Evolutionary conservation across 2,329 filamentous ascomycete species (phyloP).

Genomic region (Acephala macrosclerotiorum): DNA sequence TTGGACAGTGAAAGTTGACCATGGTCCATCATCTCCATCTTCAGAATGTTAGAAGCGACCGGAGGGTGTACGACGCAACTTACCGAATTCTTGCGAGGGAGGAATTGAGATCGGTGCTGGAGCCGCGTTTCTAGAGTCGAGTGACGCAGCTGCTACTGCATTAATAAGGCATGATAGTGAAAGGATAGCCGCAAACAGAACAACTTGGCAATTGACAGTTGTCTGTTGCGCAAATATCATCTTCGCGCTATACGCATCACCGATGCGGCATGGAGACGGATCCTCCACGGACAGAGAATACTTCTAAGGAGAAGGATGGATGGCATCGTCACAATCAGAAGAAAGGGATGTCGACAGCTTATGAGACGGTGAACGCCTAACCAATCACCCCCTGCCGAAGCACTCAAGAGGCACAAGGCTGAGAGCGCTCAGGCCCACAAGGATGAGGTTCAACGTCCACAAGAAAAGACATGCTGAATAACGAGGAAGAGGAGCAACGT

Average conservation of each 20-base stretch:
- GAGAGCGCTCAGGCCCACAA: not conserved
- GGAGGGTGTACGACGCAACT: not conserved
- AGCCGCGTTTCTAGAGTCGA: constrained; percentile 14
- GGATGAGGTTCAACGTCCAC: not conserved
- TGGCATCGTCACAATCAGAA: not conserved
- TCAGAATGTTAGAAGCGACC: constrained; percentile 36
- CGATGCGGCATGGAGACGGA: constrained; percentile 9
- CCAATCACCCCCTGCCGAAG: constrained; percentile 8
- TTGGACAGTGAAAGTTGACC: constrained; percentile 72
- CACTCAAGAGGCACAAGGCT: constrained; percentile 3
- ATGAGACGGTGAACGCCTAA: constrained; percentile 1
- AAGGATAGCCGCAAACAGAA: not conserved
- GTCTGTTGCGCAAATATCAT: constrained; percentile 12
- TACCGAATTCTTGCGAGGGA: constrained; percentile 32
- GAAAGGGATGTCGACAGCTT: not conserved
- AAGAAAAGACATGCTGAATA: constrained; percentile 11
- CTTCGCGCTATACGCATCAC: not conserved
- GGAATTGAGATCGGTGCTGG: constrained; percentile 28
- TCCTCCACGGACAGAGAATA: not conserved
- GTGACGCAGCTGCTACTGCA: not conserved
- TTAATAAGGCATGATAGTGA: not conserved
- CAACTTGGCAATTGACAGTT: not conserved
- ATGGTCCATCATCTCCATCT: constrained; percentile 71
- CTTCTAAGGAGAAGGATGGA: constrained; percentile 6
- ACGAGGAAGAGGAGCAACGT: not conserved